These are phyloP conservation scores for Bertia moriformis DNA, from an alignment of 2,329 filamentous ascomycete species.

Conservation along the genomic window DNA sequence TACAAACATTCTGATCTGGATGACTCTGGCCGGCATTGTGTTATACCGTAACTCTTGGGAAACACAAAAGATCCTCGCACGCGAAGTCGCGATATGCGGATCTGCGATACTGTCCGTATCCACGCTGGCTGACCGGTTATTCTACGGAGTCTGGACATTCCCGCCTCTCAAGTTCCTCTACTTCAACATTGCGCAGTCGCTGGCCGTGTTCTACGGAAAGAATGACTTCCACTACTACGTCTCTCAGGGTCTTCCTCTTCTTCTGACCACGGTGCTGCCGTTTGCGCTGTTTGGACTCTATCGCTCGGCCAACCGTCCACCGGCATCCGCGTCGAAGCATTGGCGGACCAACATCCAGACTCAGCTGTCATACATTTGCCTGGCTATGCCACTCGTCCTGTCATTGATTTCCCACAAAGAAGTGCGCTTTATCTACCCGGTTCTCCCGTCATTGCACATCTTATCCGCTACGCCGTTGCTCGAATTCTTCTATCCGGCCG, in stretches of 20 bases:
- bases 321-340: neutral
- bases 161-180: slow-evolving; percentile 49
- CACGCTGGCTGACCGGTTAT: slow-evolving; percentile 33
- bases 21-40: slow-evolving; percentile 19
- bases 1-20: slow-evolving; percentile 51
- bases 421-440: slow-evolving; percentile 54
- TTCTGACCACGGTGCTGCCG: slow-evolving; percentile 46
- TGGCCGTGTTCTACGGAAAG: slow-evolving; percentile 51
- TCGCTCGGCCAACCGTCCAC: neutral
- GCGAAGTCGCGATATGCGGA: neutral
- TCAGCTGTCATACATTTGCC: neutral
- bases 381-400: neutral
- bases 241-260: slow-evolving; percentile 47
- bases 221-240: slow-evolving; percentile 55
- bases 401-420: slow-evolving; percentile 51
- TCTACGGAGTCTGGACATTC: slow-evolving; percentile 46
- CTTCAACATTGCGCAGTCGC: slow-evolving; percentile 49
- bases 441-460: slow-evolving; percentile 48
- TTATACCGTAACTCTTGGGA: neutral
- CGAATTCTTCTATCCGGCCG: neutral
- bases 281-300: slow-evolving; percentile 21
- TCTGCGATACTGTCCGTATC: slow-evolving; percentile 13
- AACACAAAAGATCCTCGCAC: neutral
- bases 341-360: neutral
- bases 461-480: slow-evolving; percentile 26